Base-by-base conservation (phyloP, 352 stramenopile genomes). In the Saprolegnia diclina region DNA sequence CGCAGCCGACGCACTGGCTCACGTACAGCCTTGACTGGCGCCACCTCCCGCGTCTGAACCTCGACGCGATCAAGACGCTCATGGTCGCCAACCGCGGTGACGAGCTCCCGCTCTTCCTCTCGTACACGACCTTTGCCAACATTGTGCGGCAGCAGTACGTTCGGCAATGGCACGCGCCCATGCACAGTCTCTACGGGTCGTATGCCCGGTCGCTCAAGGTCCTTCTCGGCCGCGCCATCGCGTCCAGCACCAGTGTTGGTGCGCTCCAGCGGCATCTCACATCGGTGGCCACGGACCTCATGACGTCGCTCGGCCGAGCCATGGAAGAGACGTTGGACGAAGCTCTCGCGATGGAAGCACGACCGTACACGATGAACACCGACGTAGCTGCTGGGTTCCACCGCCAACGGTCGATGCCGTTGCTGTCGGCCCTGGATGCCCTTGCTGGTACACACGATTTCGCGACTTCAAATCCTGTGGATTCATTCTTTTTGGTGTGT, bases 41-140 rank as follows among this genome's bases (percentile, higher is more conserved):
- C 16, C 68, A 73, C 26, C 21, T 59, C 10, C 52, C 52, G n/a
- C 16, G 35, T 6, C 24, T 59, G 5, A 22, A 59, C 11, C 52
- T 59, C 19, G 21, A 16, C 5, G 52, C 40, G 37, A 48, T 78
- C 5, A 76, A 76, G 55, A 48, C 62, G 48, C 73, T 78, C 21
- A 81, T 81, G 46, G 62, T 38, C 0, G 67, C 68, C 16, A 77
- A 79, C 64, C 74, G 75, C 16, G 72, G 75, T 11, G 76, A 79
- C 35, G 76, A 81, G 44, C 72, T 81, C 29, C 64, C 72, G 0
- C 77, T 79, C 57, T 81, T 81, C 38, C 59, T 73, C 21, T 82
- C 76, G 5, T 82, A 82, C 21, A 67, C 76, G 21, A 72, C 79
- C 4, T 83, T 85, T 50, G 78, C 73, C 71, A 77, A 77, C 66